Evolutionary conservation across 257 asterid species (phyloP).

Genomic region (Coffea eugenioides): DNA sequence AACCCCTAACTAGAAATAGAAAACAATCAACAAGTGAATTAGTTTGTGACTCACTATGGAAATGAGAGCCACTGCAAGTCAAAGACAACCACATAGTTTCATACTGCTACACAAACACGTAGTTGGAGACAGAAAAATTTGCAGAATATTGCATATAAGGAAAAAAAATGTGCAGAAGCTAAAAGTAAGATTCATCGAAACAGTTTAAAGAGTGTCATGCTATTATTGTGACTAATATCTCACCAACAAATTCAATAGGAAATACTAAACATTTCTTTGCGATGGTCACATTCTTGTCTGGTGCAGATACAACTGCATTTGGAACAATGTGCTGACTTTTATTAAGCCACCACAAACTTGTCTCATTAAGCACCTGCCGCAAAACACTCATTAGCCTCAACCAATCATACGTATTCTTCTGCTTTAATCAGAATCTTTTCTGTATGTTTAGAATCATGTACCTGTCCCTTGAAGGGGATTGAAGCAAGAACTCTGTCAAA

Average conservation of each 20-base stretch:
- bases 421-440: slow-evolving; percentile 3
- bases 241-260: slow-evolving; percentile 97
- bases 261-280: slow-evolving; percentile 94
- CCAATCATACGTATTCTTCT: not conserved
- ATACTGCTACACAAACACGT: not conserved
- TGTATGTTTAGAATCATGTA: slow-evolving; percentile 6
- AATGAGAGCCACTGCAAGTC: not conserved
- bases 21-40: slow-evolving; percentile 3
- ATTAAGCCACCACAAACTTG: slow-evolving; percentile 93
- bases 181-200: not conserved
- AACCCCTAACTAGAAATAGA: slow-evolving; percentile 70
- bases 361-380: slow-evolving; percentile 83
- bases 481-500: slow-evolving; percentile 94
- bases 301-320: slow-evolving; percentile 76
- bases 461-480: slow-evolving; percentile 97
- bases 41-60: not conserved
- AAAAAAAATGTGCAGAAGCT: no score
- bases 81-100: not conserved
- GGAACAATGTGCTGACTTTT: slow-evolving; percentile 77
- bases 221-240: slow-evolving; percentile 21
- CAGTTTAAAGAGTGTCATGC: not conserved
- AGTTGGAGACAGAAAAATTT: not conserved
- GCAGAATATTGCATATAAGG: not conserved
- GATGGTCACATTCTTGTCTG: slow-evolving; percentile 86
- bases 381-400: slow-evolving; percentile 6